Base-by-base conservation (phyloP, 2,329 filamentous ascomycete genomes). In the Cordyceps pruinosa region DNA sequence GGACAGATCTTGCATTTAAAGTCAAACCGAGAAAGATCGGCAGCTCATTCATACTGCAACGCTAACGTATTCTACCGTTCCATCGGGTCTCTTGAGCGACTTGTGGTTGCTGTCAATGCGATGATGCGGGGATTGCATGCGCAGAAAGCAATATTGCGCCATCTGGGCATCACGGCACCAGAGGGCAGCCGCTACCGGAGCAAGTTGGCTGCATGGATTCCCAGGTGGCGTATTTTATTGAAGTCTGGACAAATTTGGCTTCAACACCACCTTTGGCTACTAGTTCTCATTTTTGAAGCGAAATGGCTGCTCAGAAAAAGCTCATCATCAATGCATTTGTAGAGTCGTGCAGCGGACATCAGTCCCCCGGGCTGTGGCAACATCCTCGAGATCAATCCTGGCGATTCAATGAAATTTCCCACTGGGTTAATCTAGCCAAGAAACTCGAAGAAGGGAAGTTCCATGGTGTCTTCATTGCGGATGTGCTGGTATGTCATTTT, bases 401-500 rank as follows among this genome's bases (percentile, higher is more conserved):
- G 61, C 71, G 81, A 21, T 88, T 88, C 66, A 84, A 82, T 63
- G 75, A 78, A 42, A 69, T 86, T 44, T 70, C 77, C 4, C 80
- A 86, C 60, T 87, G 84, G 84, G 75, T 80, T 0, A 74, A 81
- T 48, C 70, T 87, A 0, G 84, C 83, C 0, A 59, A 66, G 49
- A 55, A 63, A 17, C 61, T 67, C 0, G 65, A 67, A 30, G 61
- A 74, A 2, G 83, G 79, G 15, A 82, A 84, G 51, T 84, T 86
- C 61, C 83, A 86, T 55, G 83, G 81, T 13, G 83, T 87, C 19
- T 87, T 87, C 69, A 84, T 87, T 54, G 84, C 84, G 0, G 84
- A 87, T 63, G 83, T 86, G 7, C 56, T 69, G 25, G 66, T 69
- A 48, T 45, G 66, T 50, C n/a, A 45, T 8, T 35, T 2, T 2